phyloP scores from a whole-genome alignment of 768 basidiomycete genomes.

The Xerocomellus chrysenteron region DNA sequence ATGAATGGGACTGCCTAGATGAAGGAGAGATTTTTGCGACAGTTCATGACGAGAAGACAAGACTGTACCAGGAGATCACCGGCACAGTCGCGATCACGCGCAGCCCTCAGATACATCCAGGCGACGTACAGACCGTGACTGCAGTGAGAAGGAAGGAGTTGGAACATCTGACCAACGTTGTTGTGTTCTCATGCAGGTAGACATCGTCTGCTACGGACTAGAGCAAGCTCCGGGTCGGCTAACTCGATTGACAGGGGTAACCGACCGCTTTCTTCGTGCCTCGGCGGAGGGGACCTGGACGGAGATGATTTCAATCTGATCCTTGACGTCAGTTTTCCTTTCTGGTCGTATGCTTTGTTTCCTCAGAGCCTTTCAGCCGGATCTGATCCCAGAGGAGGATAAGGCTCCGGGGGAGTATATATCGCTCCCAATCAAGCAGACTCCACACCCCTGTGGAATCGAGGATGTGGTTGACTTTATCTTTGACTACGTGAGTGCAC shows the following conservation, averaged over 20 bases:
- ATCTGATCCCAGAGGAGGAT: constrained; percentile 28
- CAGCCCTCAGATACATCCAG: constrained; percentile 55
- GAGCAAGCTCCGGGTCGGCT: constrained; percentile 3
- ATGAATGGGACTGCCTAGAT: constrained; percentile 45
- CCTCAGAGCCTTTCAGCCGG: constrained; percentile 22
- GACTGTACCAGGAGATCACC: constrained; percentile 27
- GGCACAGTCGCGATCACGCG: constrained; percentile 47
- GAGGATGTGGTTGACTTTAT: constrained; percentile 48
- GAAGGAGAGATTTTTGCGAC: constrained; percentile 51
- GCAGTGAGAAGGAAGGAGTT: constrained; percentile 44
- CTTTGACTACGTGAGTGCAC: constrained; percentile 42
- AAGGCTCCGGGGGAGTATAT: constrained; percentile 40
- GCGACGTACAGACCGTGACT: constrained; percentile 41
- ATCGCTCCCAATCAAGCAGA: constrained; percentile 35
- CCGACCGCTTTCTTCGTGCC: constrained; percentile 44
- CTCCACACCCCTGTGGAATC: constrained; percentile 35
- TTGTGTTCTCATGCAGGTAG: constrained; percentile 52
- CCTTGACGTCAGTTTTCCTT: constrained; percentile 34
- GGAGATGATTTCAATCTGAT: constrained; percentile 54
- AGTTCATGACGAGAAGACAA: constrained; percentile 32
- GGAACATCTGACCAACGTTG: constrained; percentile 42
- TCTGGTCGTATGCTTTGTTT: constrained; percentile 6
- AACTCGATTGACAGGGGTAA: constrained; percentile 33
- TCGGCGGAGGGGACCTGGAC: constrained; percentile 56
- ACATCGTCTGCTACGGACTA: not conserved